Evolutionary conservation across 139 green algal genomes (phyloP).

Genomic region (Astrephomene gubernaculifera): DNA sequence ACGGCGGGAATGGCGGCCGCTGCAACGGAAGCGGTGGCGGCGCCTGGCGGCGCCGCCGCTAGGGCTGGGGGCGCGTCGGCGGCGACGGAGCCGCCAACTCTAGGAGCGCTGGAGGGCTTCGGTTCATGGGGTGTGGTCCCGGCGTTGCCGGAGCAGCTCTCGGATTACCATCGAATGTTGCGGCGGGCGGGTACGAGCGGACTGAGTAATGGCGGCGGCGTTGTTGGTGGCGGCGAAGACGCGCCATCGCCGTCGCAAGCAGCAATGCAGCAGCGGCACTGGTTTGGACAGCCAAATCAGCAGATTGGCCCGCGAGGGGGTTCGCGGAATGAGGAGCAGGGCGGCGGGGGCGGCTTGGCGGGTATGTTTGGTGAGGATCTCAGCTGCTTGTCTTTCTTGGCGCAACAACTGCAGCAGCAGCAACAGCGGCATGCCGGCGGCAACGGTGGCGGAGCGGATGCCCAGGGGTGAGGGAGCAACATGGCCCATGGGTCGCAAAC

Average conservation of each 20-base stretch:
- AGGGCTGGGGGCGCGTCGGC: background rate
- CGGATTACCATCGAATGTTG: background rate
- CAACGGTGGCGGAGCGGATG: background rate
- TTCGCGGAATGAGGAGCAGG: background rate
- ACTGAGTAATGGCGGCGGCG: too few relatives aligned
- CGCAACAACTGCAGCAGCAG: conserved; percentile 1
- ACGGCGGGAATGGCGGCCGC: background rate
- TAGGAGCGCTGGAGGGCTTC: background rate
- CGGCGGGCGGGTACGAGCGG: background rate
- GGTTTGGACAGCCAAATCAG: background rate
- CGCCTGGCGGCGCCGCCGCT: background rate
- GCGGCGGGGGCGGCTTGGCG: background rate
- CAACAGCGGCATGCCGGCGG: background rate
- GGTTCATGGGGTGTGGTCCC: conserved; percentile 13
- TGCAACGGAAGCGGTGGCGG: background rate
- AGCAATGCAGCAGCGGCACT: background rate
- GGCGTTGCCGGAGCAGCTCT: conserved; percentile 8
- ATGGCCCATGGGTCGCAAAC: too few relatives aligned
- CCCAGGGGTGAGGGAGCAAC: too few relatives aligned
- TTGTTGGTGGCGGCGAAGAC: too few relatives aligned
- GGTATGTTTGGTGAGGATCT: conserved; percentile 29
- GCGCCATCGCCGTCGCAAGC: background rate
- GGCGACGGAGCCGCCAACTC: background rate
- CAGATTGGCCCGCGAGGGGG: too few relatives aligned
- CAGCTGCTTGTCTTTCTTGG: conserved; percentile 26